Base-by-base conservation (phyloP, 2,329 filamentous ascomycete species). In the Curvularia verruculosa region DNA sequence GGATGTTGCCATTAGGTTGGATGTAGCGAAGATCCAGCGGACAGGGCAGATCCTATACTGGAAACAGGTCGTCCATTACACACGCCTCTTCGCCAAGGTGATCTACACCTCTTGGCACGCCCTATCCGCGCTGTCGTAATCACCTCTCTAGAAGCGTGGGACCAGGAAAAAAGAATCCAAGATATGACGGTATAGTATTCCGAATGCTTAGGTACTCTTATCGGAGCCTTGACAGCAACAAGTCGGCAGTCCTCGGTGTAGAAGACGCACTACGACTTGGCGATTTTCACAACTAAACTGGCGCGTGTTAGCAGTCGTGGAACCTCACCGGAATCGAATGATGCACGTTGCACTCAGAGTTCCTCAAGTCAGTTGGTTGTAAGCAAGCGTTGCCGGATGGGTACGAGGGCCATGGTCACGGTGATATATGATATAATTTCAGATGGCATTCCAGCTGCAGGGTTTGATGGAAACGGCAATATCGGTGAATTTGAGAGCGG, bases 91-190 rank as follows among this genome's bases (percentile, higher is more conserved):
- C 23, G 65, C 65, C 64, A 66, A 68, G 65, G 34, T 57, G 64
- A 66, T 65, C 57, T 58, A 39, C 55, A 31, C 29, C 23, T 34
- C 65, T 66, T 68, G 64, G 64, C 65, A 26, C 43, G 58, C 53
- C 46, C 52, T 48, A 63, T 54, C 65, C 56, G 58, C 56, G 45
- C 48, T 49, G 47, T 26, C 45, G 21, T 46, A 39, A 34, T 36
- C n/a, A 48, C 34, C n/a, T 31, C 44, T 44, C 46, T 44, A 50
- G 48, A 24, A 31, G 43, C 41, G 43, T 45, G 24, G 36, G 45
- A 24, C 43, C 45, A 23, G 21, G 44, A 52, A 48, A 57, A 52
- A 48, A 37, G 18, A 52, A 24, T 24, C 6, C 19, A 45, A 29
- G 19, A 29, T 45, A 37, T 47, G 49, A 34, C 19, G 31, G 52